Evolutionary conservation across 208 protist genomes (phyloP).

Genomic region (Trypanosoma boissoni): DNA sequence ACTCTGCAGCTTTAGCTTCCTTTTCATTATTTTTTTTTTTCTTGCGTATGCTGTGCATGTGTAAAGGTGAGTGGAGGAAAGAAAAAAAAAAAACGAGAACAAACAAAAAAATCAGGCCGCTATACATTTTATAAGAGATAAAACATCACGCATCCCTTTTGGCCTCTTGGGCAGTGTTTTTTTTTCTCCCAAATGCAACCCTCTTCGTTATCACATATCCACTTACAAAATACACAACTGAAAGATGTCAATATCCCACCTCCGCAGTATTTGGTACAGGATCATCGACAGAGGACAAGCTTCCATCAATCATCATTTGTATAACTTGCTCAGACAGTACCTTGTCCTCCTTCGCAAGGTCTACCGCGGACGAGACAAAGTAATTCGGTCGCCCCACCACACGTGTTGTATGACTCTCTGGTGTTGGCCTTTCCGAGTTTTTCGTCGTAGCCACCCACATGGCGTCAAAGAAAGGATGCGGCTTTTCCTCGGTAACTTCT

Average conservation of each 20-base stretch:
- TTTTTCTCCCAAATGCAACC: too few relatives aligned
- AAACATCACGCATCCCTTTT: too few relatives aligned
- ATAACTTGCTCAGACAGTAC: slow-evolving; percentile 16
- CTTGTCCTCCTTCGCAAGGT: slow-evolving; percentile 16
- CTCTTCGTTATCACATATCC: too few relatives aligned
- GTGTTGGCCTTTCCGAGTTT: slow-evolving; percentile 30
- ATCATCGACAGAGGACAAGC: slow-evolving; percentile 9
- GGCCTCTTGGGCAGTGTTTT: too few relatives aligned
- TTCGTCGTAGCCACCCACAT: slow-evolving; percentile 76
- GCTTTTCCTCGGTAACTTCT: slow-evolving; percentile 1
- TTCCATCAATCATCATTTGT: slow-evolving; percentile 29
- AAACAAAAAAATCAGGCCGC: too few relatives aligned
- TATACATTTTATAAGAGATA: too few relatives aligned
- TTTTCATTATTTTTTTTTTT: slow-evolving; percentile 10
- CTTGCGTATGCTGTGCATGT: too few relatives aligned
- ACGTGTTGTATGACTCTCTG: slow-evolving; percentile 17
- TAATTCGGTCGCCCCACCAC: slow-evolving; percentile 59
- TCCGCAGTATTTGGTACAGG: background rate
- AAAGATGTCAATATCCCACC: too few relatives aligned
- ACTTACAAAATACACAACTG: too few relatives aligned
- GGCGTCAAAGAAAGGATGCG: slow-evolving; percentile 64
- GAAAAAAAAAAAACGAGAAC: too few relatives aligned
- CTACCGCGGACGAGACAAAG: slow-evolving; percentile 50
- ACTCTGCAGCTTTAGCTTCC: background rate
- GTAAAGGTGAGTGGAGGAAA: too few relatives aligned